phyloP scores from a whole-genome alignment of 345 rosid genomes.

The Populus davidiana region DNA sequence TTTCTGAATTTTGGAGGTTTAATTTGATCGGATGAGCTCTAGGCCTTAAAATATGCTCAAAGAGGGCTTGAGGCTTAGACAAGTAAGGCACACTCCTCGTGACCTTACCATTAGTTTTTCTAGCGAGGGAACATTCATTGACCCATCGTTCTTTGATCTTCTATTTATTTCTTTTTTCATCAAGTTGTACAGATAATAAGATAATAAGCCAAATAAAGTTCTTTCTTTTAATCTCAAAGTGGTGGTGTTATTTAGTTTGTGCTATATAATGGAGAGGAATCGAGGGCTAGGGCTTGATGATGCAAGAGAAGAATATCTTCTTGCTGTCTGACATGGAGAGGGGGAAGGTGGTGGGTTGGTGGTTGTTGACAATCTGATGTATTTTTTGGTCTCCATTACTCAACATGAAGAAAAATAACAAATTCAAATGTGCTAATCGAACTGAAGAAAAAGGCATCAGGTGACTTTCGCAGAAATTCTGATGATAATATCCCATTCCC shows the following conservation, averaged over 20 bases:
- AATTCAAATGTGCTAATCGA: background rate
- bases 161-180: background rate
- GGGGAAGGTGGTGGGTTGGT: background rate
- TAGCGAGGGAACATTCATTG: background rate
- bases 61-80: background rate
- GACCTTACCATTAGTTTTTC: background rate
- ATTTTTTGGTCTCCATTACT: too few species aligned
- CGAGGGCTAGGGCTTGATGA: too few species aligned
- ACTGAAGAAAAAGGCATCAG: background rate
- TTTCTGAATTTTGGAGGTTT: background rate
- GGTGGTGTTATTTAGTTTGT: background rate
- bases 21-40: background rate
- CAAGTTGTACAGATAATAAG: too few species aligned
- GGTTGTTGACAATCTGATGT: background rate
- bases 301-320: background rate
- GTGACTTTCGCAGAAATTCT: background rate
- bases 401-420: background rate
- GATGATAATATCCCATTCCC: background rate
- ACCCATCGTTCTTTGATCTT: background rate
- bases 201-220: background rate
- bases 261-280: background rate
- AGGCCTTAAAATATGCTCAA: background rate
- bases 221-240: background rate
- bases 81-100: background rate
- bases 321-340: background rate